Evolutionary conservation across 2,329 filamentous ascomycete genomes (phyloP), one percentile per base, ranked within the genome.

Genomic region (Xylariaceae sp.): DNA sequence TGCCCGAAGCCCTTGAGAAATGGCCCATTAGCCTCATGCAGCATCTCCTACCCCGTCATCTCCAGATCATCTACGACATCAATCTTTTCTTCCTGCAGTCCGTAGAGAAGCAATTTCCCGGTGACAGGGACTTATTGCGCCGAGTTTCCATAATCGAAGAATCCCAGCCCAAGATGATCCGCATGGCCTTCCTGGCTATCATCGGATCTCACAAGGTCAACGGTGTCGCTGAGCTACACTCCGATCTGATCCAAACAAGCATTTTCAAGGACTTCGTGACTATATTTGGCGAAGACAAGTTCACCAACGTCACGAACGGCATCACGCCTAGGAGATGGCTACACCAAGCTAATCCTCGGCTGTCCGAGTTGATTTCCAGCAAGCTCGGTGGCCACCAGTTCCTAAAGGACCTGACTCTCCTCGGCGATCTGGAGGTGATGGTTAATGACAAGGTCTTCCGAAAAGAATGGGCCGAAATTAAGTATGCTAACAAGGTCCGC

Each of bases 131-230:
- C 1, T 79, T 99, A 61, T 83, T 99, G 35, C 71, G 78, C 11
- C 82, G 89, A 39, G 91, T 97, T n/a, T 97, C 92, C 4, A 95
- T 99, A 67, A 96, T 99, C 56, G 94, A 99, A 72, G 94, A 99
- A 72, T 91, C 89, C 4, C 87, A 95, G 70, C 89, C 91, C 43
- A 96, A 97, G 82, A 96, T 96, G 89, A 86, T 99, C 58, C 88
- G 92, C 70, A 99, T 99, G 94, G 94, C 94, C 2, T 94, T 83
- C 72, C 77, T 99, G 50, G 94, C 94, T 60, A 88, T 97, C 68
- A 91, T 99, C 65, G 94, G 94, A 47, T 97, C 94, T 37, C 94
- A 97, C 83, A 99, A 97, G 78, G 91, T 99, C 76, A 99, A 99
- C 64, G 94, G 94, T 71, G 94, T 99, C 37, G 94, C 94, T 35